Base-by-base conservation (phyloP, 2,329 filamentous ascomycete genomes). In the Hyphodiscus sp. region DNA sequence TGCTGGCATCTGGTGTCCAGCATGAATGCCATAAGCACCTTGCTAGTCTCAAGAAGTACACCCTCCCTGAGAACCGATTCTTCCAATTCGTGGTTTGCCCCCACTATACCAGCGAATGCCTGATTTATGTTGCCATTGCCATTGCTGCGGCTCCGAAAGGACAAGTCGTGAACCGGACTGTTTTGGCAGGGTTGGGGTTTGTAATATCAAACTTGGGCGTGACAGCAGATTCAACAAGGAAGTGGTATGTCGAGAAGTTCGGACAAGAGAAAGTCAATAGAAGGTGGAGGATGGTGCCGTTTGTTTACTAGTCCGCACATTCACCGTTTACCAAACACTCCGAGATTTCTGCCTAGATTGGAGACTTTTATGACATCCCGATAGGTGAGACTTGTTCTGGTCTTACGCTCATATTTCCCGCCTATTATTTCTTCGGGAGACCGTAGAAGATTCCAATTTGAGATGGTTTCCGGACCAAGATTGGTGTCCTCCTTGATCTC, bases 81-180 rank as follows among this genome's bases (percentile, higher is more conserved):
- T 99, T 97, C 69, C 75, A 75, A 45, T 75, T 77, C 53, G 70
- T 95, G 20, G 72, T 96, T 41, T 95, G 88, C 63, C 91, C 94
- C 18, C 94, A 99, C 71, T 99, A 97, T 70, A 87, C 87, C 2
- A 89, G 86, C 65, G 94, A 97, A 72, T 91, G 89, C 66, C 68
- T 87, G 42, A 82, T 96, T 54, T 97, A 99, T 68, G 67, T 91
- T 19, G 79, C 86, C n/a, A 72, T 99, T 59, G 80, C 89, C 2
- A 71, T 94, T 45, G 69, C 87, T 41, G 83, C 85, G 29, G 90
- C 91, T 1, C 91, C 91, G 0, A 64, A 72, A 8, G 86, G 83
- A 11, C 70, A 74, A 30, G 58, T 79, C 52, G 68, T 89, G 54
- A 96, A 96, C 70, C 80, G 74, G 67, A 92, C 91, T 0, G 69